Conservation (phyloP, 345 rosid species). For the Stellera chamaejasme region DNA sequence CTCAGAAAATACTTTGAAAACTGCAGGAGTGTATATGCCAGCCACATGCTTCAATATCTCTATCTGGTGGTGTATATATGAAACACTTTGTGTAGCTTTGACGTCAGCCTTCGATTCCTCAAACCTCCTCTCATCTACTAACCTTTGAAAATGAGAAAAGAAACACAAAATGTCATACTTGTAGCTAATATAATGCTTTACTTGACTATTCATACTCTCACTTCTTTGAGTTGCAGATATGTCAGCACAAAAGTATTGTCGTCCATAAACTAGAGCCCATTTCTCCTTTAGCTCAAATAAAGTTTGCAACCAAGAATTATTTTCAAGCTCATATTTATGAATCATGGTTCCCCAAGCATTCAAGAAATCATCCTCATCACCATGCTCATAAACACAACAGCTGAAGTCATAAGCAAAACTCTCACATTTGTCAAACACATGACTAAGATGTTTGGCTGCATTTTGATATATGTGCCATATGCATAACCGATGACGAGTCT, state of each 20-base stretch:
- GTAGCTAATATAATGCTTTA: constrained; percentile 22
- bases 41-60: constrained; percentile 25
- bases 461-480: constrained; percentile 29
- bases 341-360: constrained; percentile 26
- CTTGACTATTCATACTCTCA: constrained; percentile 14
- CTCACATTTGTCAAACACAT: constrained; percentile 16
- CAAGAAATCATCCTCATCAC: constrained; percentile 22
- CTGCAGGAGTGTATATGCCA: constrained; percentile 19
- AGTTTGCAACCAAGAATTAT: constrained; percentile 20
- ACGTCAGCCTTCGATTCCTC: constrained; percentile 29
- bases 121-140: constrained; percentile 24
- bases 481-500: constrained; percentile 18
- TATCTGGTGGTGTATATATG: constrained; percentile 18
- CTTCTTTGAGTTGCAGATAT: constrained; percentile 11
- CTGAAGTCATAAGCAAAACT: constrained; percentile 18
- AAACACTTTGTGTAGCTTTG: constrained; percentile 12
- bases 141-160: constrained; percentile 21
- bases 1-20: constrained; percentile 22
- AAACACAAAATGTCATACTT: constrained; percentile 21
- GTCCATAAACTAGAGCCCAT: constrained; percentile 26
- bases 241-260: constrained; percentile 27
- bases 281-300: constrained; percentile 24
- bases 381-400: constrained; percentile 25
- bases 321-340: constrained; percentile 19
- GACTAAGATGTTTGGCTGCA: constrained; percentile 20